Evolutionary conservation across 2,329 filamentous ascomycete species (phyloP).

Genomic region (Talaromyces sp.): DNA sequence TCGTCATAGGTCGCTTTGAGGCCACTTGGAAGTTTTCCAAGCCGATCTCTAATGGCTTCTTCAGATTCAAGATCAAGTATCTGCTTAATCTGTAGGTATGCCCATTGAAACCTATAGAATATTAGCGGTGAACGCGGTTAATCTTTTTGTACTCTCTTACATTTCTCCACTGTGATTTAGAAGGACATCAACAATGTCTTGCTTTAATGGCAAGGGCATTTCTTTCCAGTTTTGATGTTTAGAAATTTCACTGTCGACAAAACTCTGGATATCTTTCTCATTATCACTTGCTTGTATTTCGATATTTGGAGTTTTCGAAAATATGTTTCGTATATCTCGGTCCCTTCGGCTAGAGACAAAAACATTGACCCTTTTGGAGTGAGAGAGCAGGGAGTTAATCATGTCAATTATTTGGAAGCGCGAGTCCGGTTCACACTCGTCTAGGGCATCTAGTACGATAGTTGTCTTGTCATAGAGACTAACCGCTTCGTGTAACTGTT

Average conservation of each 20-base stretch:
- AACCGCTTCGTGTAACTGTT: constrained; percentile 2
- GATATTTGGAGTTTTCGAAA: constrained; percentile 10
- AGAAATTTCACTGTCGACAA: constrained; percentile 19
- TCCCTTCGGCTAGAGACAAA: constrained; percentile 15
- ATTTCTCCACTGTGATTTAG: constrained; percentile 23
- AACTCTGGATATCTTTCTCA: constrained; percentile 24
- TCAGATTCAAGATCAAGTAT: constrained; percentile 18
- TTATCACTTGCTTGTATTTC: constrained; percentile 23
- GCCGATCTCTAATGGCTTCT: constrained; percentile 18
- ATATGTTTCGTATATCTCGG: constrained; percentile 9
- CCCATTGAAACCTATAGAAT: constrained; percentile 30
- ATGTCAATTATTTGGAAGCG: constrained; percentile 1
- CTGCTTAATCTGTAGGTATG: constrained; percentile 25
- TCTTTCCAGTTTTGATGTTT: constrained; percentile 9
- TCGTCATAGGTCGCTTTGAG: constrained; percentile 27
- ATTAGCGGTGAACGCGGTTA: not conserved
- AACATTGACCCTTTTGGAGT: constrained; percentile 1
- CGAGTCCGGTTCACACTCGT: constrained; percentile 11
- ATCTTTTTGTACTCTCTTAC: constrained; percentile 16
- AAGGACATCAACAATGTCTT: constrained; percentile 19
- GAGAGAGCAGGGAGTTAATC: constrained; percentile 1
- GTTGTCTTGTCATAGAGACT: constrained; percentile 4
- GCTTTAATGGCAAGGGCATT: constrained; percentile 15
- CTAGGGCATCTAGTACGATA: constrained; percentile 13
- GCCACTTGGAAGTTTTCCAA: constrained; percentile 25